These are phyloP conservation scores for Xylariaceae sp. DNA, from an alignment of 2,329 filamentous ascomycete species.

Conservation along the genomic window DNA sequence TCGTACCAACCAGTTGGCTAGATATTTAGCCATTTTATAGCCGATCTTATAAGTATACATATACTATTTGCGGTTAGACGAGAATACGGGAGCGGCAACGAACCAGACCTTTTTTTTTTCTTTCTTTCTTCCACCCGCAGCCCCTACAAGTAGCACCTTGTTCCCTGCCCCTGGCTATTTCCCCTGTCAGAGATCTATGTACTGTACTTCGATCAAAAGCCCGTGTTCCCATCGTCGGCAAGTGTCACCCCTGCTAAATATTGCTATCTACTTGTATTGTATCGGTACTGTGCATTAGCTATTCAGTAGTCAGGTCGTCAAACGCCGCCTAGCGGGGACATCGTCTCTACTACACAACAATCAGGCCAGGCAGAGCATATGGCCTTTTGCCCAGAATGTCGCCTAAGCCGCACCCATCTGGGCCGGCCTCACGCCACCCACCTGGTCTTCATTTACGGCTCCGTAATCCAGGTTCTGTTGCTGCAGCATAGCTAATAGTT, in stretches of 20 bases:
- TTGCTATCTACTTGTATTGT: conserved; percentile 1
- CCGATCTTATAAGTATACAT: not conserved
- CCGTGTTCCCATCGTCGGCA: conserved; percentile 7
- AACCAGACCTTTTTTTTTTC: not conserved
- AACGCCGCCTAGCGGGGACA: not conserved
- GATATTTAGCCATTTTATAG: not conserved
- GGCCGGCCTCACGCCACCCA: conserved; percentile 19
- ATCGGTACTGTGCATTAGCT: not conserved
- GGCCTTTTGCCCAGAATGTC: conserved; percentile 12
- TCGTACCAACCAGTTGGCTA: too few species aligned
- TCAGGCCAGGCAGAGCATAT: not conserved
- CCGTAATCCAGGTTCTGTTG: not conserved
- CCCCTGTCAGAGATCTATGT: conserved; percentile 30
- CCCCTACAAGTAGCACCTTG: conserved; percentile 7
- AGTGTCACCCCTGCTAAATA: conserved; percentile 17
- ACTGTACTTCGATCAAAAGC: conserved; percentile 22
- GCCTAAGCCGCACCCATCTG: not conserved
- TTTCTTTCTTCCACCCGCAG: not conserved
- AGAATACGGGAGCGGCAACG: not conserved
- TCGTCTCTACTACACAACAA: not conserved
- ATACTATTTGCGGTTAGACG: conserved; percentile 23
- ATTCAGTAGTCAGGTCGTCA: not conserved
- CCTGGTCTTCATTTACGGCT: conserved; percentile 1
- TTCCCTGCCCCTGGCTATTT: conserved; percentile 1
- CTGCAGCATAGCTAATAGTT: conserved; percentile 19